phyloP scores from a whole-genome alignment of 2,329 filamentous ascomycete genomes.

The Neonectria ditissima region DNA sequence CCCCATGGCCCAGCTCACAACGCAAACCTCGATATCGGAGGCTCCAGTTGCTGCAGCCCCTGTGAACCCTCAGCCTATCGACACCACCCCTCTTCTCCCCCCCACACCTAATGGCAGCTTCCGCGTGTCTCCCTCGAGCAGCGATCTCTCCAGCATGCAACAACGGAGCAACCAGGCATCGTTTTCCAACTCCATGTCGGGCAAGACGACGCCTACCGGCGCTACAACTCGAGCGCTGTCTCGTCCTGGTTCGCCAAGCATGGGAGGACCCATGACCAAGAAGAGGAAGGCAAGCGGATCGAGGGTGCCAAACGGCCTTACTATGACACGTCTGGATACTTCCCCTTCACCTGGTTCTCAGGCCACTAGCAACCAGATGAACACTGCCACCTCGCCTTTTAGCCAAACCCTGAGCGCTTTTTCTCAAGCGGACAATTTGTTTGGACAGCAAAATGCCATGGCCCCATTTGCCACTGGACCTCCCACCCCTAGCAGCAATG shows the following conservation, averaged over 20 bases:
- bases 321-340: constrained; percentile 86
- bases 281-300: constrained; percentile 83
- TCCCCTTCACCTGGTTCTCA: constrained; percentile 55
- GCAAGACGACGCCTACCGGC: constrained; percentile 49
- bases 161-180: constrained; percentile 60
- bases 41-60: constrained; percentile 29
- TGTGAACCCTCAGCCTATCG: constrained; percentile 34
- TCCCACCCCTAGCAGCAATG: constrained; percentile 74
- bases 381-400: constrained; percentile 64
- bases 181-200: constrained; percentile 47
- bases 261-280: constrained; percentile 76
- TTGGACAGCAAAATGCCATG: constrained; percentile 56
- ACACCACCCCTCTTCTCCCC: constrained; percentile 50
- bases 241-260: constrained; percentile 78
- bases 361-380: constrained; percentile 53
- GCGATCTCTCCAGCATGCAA: constrained; percentile 71
- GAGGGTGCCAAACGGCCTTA: constrained; percentile 78
- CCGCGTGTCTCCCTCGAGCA: constrained; percentile 69
- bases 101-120: constrained; percentile 57
- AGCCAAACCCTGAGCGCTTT: constrained; percentile 61
- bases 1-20: constrained; percentile 46
- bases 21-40: constrained; percentile 47
- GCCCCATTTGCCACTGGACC: constrained; percentile 66
- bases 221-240: constrained; percentile 63
- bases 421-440: constrained; percentile 58